Evolutionary conservation across 208 protist genomes (phyloP).

Genomic region (Trypanosoma lewisi): DNA sequence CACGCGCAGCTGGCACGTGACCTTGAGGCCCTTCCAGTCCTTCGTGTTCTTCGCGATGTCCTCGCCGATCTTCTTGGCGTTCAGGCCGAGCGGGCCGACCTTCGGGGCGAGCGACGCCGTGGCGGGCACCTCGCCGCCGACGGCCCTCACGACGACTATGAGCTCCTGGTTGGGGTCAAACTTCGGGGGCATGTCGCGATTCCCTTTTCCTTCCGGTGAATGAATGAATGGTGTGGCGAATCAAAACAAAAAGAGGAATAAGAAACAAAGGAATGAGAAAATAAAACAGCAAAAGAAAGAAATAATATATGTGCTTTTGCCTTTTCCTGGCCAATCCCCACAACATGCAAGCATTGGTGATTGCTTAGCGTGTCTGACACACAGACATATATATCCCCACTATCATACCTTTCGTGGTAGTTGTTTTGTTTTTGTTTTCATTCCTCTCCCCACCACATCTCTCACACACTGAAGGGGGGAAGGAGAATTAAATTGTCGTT

Average conservation of each 20-base stretch:
- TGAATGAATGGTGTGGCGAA: background rate
- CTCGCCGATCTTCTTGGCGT: slow-evolving; percentile 99
- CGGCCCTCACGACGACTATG: slow-evolving; percentile 95
- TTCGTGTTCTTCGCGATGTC: slow-evolving; percentile 99
- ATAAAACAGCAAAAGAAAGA: background rate
- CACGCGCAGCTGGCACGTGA: slow-evolving; percentile 98
- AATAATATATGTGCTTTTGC: too few species aligned
- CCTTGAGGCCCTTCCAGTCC: slow-evolving; percentile 99
- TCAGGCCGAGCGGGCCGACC: slow-evolving; percentile 99
- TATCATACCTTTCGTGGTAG: too few species aligned
- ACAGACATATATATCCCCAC: too few species aligned
- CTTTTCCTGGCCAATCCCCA: too few species aligned
- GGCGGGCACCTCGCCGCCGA: slow-evolving; percentile 98
- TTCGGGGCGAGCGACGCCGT: slow-evolving; percentile 98
- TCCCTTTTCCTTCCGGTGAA: slow-evolving; percentile 4
- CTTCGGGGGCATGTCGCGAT: slow-evolving; percentile 96
- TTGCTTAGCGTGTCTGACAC: too few species aligned
- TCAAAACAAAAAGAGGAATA: background rate
- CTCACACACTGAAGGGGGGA: too few species aligned
- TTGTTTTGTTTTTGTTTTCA: too few species aligned
- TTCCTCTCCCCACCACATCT: background rate
- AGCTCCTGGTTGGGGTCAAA: slow-evolving; percentile 97
- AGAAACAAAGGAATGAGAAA: background rate
- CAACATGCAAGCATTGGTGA: too few species aligned
- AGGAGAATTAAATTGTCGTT: background rate